phyloP scores from a whole-genome alignment of 2,329 filamentous ascomycete genomes.

The Fusarium heterosporum region DNA sequence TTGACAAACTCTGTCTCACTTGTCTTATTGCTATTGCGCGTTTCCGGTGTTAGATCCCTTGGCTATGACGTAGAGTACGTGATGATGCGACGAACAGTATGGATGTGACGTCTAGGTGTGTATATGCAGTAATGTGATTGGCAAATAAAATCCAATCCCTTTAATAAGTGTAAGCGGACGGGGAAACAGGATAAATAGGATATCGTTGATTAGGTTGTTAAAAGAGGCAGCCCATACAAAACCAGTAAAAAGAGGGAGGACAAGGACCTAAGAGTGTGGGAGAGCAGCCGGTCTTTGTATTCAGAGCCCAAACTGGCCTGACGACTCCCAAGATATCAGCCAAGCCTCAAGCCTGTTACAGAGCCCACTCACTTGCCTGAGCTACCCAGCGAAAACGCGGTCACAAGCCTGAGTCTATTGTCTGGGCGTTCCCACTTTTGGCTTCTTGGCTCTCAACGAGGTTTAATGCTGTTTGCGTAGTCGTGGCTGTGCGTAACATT shows the following conservation, averaged over 20 bases:
- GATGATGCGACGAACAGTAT: conserved; percentile 3
- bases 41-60: conserved; percentile 22
- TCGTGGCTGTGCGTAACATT: conserved; percentile 29
- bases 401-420: conserved; percentile 22
- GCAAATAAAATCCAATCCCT: conserved; percentile 2
- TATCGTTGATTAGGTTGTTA: neutral
- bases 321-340: conserved; percentile 26
- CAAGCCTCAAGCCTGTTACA: conserved; percentile 5
- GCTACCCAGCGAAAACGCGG: conserved; percentile 16
- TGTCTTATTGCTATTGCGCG: conserved; percentile 4
- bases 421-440: conserved; percentile 34
- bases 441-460: conserved; percentile 28
- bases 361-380: conserved; percentile 14
- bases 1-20: conserved; percentile 7
- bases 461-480: conserved; percentile 5
- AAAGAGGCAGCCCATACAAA: conserved; percentile 5
- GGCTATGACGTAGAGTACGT: conserved; percentile 18
- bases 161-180: neutral
- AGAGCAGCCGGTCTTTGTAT: conserved; percentile 28
- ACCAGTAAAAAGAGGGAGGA: conserved; percentile 2
- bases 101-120: conserved; percentile 20
- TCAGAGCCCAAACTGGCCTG: neutral
- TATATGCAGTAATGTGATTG: conserved; percentile 8
- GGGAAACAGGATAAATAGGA: conserved; percentile 15
- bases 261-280: conserved; percentile 16